Evolutionary conservation across 2,329 filamentous ascomycete genomes (phyloP).

Genomic region (Fusarium sp.): DNA sequence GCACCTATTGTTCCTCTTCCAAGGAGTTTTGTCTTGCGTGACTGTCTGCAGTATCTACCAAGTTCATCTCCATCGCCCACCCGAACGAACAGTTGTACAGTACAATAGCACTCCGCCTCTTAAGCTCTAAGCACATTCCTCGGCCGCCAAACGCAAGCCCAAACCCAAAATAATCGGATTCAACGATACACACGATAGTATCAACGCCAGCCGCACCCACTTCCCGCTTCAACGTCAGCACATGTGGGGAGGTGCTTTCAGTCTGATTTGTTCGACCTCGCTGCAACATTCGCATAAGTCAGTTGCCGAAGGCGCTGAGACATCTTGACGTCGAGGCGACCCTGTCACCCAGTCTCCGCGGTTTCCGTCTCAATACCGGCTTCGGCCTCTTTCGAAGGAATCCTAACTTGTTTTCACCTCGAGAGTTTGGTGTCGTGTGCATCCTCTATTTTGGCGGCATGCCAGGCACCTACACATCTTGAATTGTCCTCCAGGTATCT

Average conservation of each 20-base stretch:
- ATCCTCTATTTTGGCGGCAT: slow-evolving; percentile 38
- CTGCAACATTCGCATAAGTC: slow-evolving; percentile 38
- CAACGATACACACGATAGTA: slow-evolving; percentile 4
- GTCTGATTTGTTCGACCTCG: slow-evolving; percentile 33
- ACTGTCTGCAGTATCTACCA: slow-evolving; percentile 39
- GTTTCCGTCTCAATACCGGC: slow-evolving; percentile 21
- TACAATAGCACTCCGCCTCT: neutral
- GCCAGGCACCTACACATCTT: slow-evolving; percentile 35
- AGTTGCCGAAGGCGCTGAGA: slow-evolving; percentile 40
- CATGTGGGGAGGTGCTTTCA: slow-evolving; percentile 37
- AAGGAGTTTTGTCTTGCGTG: slow-evolving; percentile 33
- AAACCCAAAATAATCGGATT: slow-evolving; percentile 28
- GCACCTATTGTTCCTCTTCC: slow-evolving; percentile 6
- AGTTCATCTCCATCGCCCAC: slow-evolving; percentile 5
- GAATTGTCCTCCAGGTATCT: slow-evolving; percentile 13
- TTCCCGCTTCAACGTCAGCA: slow-evolving; percentile 37
- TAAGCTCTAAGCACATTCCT: slow-evolving; percentile 17
- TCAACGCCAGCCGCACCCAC: slow-evolving; percentile 22
- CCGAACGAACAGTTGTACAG: slow-evolving; percentile 20
- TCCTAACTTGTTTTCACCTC: slow-evolving; percentile 27
- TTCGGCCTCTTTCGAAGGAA: slow-evolving; percentile 20
- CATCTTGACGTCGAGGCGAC: slow-evolving; percentile 45
- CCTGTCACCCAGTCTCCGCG: slow-evolving; percentile 25
- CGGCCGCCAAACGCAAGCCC: slow-evolving; percentile 4
- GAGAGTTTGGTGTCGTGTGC: slow-evolving; percentile 23